phyloP scores from a whole-genome alignment of 2,329 filamentous ascomycete species.

The Penicillium sp. region DNA sequence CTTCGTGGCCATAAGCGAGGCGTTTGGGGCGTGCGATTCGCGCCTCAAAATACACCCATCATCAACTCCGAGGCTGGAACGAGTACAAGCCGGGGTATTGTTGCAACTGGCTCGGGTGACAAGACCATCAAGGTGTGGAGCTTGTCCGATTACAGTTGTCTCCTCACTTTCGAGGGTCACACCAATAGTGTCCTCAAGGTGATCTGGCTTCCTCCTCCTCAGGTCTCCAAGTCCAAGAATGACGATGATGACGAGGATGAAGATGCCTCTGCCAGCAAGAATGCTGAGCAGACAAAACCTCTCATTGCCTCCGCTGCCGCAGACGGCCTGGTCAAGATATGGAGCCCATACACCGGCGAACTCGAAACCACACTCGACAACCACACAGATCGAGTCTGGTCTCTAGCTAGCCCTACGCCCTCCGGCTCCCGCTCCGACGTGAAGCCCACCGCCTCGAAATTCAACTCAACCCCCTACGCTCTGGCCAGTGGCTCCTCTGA shows the following conservation, averaged over 20 bases:
- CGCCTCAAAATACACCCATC: constrained; percentile 71
- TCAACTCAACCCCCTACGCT: constrained; percentile 51
- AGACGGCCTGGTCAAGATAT: constrained; percentile 93
- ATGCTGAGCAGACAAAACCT: constrained; percentile 33
- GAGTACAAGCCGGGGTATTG: constrained; percentile 68
- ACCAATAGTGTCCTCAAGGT: constrained; percentile 94
- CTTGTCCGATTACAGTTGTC: constrained; percentile 82
- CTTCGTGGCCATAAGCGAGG: constrained; percentile 88
- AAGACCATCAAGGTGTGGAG: constrained; percentile 97
- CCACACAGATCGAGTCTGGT: constrained; percentile 94
- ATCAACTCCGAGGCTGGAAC: constrained; percentile 67
- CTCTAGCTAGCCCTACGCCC: constrained; percentile 63
- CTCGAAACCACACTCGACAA: constrained; percentile 88
- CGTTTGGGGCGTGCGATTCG: constrained; percentile 93
- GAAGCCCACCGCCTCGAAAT: constrained; percentile 29
- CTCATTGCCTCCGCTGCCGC: constrained; percentile 76
- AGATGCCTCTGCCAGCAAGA: constrained; percentile 26
- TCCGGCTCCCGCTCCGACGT: constrained; percentile 32
- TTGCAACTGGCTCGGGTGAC: constrained; percentile 89
- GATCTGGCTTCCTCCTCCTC: constrained; percentile 66
- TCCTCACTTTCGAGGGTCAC: constrained; percentile 93
- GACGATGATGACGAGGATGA: constrained; percentile 30
- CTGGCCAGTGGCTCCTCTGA: constrained; percentile 90
- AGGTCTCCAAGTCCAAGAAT: constrained; percentile 34
- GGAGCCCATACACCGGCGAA: constrained; percentile 84